phyloP scores from a whole-genome alignment of 2,329 filamentous ascomycete species.

The Colletotrichum plurivorum region DNA sequence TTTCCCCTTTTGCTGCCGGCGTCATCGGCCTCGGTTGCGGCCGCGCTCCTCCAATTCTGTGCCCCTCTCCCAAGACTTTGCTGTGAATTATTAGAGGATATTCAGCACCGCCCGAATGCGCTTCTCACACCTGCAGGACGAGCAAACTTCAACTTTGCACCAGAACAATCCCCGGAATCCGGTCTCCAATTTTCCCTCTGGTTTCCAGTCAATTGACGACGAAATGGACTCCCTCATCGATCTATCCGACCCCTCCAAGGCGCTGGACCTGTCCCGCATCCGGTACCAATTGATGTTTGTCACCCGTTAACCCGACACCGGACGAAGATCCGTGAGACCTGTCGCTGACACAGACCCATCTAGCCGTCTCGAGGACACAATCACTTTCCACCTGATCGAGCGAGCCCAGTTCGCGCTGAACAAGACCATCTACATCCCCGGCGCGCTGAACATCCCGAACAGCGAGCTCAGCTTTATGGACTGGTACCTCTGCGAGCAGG shows the following conservation, averaged over 20 bases:
- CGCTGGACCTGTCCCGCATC: slow-evolving; percentile 91
- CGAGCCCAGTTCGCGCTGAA: slow-evolving; percentile 98
- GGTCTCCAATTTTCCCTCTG: slow-evolving; percentile 3
- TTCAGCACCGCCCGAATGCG: slow-evolving; percentile 27
- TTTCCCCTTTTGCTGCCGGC: slow-evolving; percentile 34
- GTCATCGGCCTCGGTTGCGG: slow-evolving; percentile 36
- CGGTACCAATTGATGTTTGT: slow-evolving; percentile 92
- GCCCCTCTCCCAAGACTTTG: slow-evolving; percentile 20
- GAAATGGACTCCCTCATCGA: slow-evolving; percentile 92
- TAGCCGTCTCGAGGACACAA: slow-evolving; percentile 97
- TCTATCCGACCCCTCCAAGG: slow-evolving; percentile 85
- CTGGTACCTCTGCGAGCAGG: slow-evolving; percentile 93
- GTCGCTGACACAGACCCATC: background rate
- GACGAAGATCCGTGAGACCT: background rate
- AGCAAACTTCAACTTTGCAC: slow-evolving; percentile 19
- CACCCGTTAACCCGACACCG: background rate
- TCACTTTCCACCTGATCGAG: slow-evolving; percentile 97
- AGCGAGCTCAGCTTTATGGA: slow-evolving; percentile 87
- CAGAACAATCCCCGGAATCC: slow-evolving; percentile 12
- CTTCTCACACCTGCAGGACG: slow-evolving; percentile 21
- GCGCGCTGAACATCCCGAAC: slow-evolving; percentile 83
- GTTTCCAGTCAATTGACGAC: slow-evolving; percentile 38
- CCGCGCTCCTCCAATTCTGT: background rate
- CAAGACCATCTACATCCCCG: slow-evolving; percentile 85
- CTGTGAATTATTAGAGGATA: slow-evolving; percentile 13